Evolutionary conservation across 495 filamentous ascomycete genomes (phyloP).

Genomic region (Hyaloscypha bicolor): DNA sequence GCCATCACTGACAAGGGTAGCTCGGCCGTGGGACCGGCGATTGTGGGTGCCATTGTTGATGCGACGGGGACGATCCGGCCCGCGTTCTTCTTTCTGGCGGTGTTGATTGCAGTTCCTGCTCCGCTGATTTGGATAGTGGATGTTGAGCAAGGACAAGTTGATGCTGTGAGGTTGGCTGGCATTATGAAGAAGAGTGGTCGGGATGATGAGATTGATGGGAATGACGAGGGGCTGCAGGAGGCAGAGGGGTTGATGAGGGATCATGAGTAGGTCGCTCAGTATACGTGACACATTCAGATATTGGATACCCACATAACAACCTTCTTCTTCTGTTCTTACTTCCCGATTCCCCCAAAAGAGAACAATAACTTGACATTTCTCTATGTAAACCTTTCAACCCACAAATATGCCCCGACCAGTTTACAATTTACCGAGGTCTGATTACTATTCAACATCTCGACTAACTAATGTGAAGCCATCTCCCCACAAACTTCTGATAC

Average conservation of each 20-base stretch:
- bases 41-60: constrained; percentile 92
- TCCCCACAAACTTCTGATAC: neutral
- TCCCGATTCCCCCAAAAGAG: no score
- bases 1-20: constrained; percentile 98
- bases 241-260: constrained; percentile 30
- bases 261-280: constrained; percentile 20
- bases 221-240: constrained; percentile 13
- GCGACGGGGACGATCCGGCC: constrained; percentile 85
- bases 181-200: constrained; percentile 60
- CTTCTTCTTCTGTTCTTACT: no score
- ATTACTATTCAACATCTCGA: neutral
- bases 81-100: constrained; percentile 88
- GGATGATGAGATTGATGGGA: constrained; percentile 7
- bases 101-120: constrained; percentile 77
- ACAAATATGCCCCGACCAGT: no score
- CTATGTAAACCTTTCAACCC: no score
- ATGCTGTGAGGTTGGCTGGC: constrained; percentile 70
- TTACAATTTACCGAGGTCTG: neutral
- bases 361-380: no score
- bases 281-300: no score
- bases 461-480: neutral
- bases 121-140: constrained; percentile 84
- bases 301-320: no score
- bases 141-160: constrained; percentile 80
- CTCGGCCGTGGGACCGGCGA: constrained; percentile 88